phyloP scores from a whole-genome alignment of 805 yeast genomes.

The Ogataea nakhonphanomensis region DNA sequence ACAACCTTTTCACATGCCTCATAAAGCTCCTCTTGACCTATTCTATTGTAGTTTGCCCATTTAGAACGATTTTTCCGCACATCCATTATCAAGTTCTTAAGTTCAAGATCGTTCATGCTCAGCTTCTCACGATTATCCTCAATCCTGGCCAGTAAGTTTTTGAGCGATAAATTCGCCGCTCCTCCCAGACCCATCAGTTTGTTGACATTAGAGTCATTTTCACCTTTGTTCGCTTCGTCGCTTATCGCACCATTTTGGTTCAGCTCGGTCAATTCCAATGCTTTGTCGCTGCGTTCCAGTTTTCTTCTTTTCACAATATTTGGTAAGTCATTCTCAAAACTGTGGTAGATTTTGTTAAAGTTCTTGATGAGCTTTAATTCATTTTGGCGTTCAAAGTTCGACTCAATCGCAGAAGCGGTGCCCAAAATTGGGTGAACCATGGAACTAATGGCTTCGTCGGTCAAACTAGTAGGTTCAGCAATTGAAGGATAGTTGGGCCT shows the following conservation, averaged over 20 bases:
- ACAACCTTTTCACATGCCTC: slow-evolving; percentile 98
- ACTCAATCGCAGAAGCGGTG: slow-evolving; percentile 36
- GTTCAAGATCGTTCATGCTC: slow-evolving; percentile 72
- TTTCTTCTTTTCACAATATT: slow-evolving; percentile 72
- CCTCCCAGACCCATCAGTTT: slow-evolving; percentile 42
- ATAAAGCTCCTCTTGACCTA: slow-evolving; percentile 96
- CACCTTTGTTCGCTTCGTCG: slow-evolving; percentile 14
- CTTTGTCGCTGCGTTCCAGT: slow-evolving; percentile 76
- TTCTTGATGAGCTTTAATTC: slow-evolving; percentile 48
- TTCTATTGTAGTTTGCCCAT: slow-evolving; percentile 94
- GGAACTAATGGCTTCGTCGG: slow-evolving; percentile 32
- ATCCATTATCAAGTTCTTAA: slow-evolving; percentile 81
- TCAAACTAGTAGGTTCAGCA: slow-evolving; percentile 23
- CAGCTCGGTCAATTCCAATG: slow-evolving; percentile 43
- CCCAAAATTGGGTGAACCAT: slow-evolving; percentile 36
- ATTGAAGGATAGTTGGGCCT: slow-evolving; percentile 32
- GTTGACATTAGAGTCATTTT: slow-evolving; percentile 23
- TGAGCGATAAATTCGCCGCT: slow-evolving; percentile 72
- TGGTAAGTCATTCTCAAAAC: slow-evolving; percentile 72
- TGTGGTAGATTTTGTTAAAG: slow-evolving; percentile 71
- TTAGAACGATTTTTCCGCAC: slow-evolving; percentile 93
- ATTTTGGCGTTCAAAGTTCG: slow-evolving; percentile 40
- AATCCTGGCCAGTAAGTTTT: slow-evolving; percentile 74
- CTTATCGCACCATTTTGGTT: slow-evolving; percentile 6
- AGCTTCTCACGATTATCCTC: slow-evolving; percentile 77